Conservation (phyloP, 345 rosid genomes). For the Geranium brycei region DNA sequence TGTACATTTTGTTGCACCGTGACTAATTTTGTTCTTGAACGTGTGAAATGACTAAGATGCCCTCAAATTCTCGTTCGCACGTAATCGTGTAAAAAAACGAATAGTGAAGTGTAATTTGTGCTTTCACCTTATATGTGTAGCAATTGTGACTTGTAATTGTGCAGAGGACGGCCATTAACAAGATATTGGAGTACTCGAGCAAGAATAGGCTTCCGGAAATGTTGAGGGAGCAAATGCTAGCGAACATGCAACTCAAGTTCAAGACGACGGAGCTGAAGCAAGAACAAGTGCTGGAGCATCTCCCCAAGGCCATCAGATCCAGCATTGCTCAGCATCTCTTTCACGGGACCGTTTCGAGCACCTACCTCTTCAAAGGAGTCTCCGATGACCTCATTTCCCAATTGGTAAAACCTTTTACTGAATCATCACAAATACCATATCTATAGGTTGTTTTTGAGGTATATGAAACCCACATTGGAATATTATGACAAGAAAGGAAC, state of each 20-base stretch:
- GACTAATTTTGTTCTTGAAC: too few relatives aligned
- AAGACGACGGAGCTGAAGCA: slow-evolving; percentile 75
- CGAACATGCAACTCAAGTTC: slow-evolving; percentile 87
- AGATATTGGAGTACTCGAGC: slow-evolving; percentile 61
- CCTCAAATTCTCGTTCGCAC: not conserved
- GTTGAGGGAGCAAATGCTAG: slow-evolving; percentile 77
- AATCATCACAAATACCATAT: too few relatives aligned
- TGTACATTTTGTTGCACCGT: too few relatives aligned
- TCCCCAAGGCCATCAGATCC: slow-evolving; percentile 87
- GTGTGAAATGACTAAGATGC: too few relatives aligned
- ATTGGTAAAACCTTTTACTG: slow-evolving; percentile 27
- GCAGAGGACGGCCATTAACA: slow-evolving; percentile 72
- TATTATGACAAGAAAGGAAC: too few relatives aligned
- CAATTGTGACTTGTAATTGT: not conserved
- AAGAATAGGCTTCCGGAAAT: slow-evolving; percentile 77
- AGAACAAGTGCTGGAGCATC: slow-evolving; percentile 67
- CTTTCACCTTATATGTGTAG: too few relatives aligned
- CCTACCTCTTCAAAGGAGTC: slow-evolving; percentile 68
- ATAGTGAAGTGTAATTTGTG: not conserved
- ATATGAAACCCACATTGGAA: too few relatives aligned
- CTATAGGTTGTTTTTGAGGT: too few relatives aligned
- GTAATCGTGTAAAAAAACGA: not conserved
- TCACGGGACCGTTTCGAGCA: slow-evolving; percentile 30
- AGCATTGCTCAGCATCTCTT: slow-evolving; percentile 77
- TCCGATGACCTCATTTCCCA: slow-evolving; percentile 62